Conservation (phyloP, 164 flowering plant species). For the Aristolochia contorta region DNA sequence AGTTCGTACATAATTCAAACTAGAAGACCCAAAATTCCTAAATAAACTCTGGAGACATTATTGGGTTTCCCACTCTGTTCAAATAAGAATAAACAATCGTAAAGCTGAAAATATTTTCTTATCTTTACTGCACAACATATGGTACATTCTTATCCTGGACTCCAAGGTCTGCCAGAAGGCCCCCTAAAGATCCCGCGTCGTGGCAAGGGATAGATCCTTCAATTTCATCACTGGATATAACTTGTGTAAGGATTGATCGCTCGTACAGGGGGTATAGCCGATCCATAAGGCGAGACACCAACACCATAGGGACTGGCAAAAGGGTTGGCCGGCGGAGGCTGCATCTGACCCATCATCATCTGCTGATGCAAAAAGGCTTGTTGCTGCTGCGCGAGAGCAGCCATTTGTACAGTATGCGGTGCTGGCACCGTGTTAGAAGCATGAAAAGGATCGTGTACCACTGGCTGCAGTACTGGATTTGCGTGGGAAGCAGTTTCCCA, state of each 20-base stretch:
- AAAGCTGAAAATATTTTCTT: background rate
- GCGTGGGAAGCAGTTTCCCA: constrained; percentile 54
- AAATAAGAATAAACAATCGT: background rate
- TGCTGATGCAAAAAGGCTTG: constrained; percentile 23
- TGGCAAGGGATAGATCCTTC: background rate
- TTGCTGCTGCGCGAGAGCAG: constrained; percentile 19
- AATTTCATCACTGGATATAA: constrained; percentile 7
- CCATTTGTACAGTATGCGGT: constrained; percentile 23
- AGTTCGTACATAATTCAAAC: too few relatives aligned
- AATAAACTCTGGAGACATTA: too few relatives aligned
- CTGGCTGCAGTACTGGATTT: constrained; percentile 31
- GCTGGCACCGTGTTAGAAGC: constrained; percentile 16
- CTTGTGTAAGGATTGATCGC: constrained; percentile 20
- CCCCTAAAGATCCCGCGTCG: background rate
- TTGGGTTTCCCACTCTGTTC: too few relatives aligned
- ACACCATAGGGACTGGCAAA: constrained; percentile 21
- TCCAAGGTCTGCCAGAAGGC: background rate
- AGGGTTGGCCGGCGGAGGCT: constrained; percentile 16
- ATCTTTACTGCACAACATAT: constrained; percentile 1
- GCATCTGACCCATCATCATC: constrained; percentile 22
- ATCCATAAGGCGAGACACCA: constrained; percentile 26
- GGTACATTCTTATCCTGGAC: background rate
- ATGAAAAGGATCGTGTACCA: constrained; percentile 18
- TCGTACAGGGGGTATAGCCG: constrained; percentile 45
- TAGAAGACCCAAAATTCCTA: too few relatives aligned